Evolutionary conservation across 768 basidiomycete genomes (phyloP), one percentile per base, ranked within the genome.

Genomic region (Lactifluus hygrophoroides): DNA sequence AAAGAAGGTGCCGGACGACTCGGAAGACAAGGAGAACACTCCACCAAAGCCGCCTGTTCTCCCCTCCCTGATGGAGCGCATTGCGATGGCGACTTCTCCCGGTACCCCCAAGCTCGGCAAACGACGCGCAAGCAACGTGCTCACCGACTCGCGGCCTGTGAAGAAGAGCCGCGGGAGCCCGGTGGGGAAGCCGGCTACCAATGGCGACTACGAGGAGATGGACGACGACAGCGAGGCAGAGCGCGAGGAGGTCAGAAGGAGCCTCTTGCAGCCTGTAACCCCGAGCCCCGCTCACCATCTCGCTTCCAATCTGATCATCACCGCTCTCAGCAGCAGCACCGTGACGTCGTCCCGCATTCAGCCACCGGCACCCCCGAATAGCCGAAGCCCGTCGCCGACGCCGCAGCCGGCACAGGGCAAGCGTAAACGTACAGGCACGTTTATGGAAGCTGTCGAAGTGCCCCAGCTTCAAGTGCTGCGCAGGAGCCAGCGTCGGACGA

Each of bases 21-120:
- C 66, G 0, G 70, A 43, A 23, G 13, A 84, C 68, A 88, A 88
- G 70, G 86, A 89, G 67, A 88, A 88, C 65, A 57, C 69, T 32
- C 78, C 78, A 0, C 82, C 80, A 34, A 60, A 69, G 5, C 64
- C 64, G 9, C 57, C 66, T 28, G 68, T 72, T 47, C 14, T 51
- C 23, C 56, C 73, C 1, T 71, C 78, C 37, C 72, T 79, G 21
- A 60, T 72, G 30, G 82, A 85, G 57, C 75, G 78, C 30, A 74
- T 80, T 47, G 74, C 72, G 1, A 62, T 69, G 42, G 73, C 74
- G 6, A 73, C 74, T 5, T 75, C 77, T 5, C 58, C 64, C 38
- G 35, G 51, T 14, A 67, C 70, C 37, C 53, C 69, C 23, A 49
- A 42, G 13, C 68, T 76, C 32, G 74, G 79, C 60, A 84, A 84